These are phyloP conservation scores for Tetradesmus lagerheimii DNA, from an alignment of 139 green algal species.

Conservation along the genomic window DNA sequence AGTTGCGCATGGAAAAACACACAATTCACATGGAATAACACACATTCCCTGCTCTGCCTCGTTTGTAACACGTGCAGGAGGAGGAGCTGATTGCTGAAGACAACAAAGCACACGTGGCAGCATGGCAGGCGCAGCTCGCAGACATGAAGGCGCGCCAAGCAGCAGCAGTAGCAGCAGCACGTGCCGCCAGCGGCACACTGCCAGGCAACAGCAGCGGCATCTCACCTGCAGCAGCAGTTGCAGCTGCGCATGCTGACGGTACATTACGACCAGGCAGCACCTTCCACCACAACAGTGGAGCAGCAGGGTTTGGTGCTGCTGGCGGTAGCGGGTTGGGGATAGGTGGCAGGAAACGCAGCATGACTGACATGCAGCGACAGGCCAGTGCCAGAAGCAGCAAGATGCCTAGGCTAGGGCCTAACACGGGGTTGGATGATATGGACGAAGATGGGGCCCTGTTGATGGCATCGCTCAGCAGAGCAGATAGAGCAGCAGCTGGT, in stretches of 20 bases:
- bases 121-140: constrained; percentile 43
- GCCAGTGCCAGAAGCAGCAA: neutral
- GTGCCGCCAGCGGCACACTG: neutral
- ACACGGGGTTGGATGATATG: neutral
- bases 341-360: constrained; percentile 16
- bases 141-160: constrained; percentile 40
- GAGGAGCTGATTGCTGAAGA: constrained; percentile 16
- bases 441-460: neutral
- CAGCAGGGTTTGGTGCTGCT: neutral
- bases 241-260: neutral
- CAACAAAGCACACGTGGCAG: constrained; percentile 31
- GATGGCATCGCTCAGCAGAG: neutral
- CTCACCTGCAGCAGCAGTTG: neutral
- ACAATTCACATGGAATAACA: too few species aligned
- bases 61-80: constrained; percentile 1
- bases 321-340: neutral
- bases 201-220: neutral
- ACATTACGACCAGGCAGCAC: neutral
- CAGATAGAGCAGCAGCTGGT: neutral
- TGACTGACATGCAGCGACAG: neutral
- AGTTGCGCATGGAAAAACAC: too few species aligned
- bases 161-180: constrained; percentile 40
- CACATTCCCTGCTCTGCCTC: too few species aligned
- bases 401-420: neutral
- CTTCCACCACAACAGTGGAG: neutral